phyloP scores from a whole-genome alignment of 352 stramenopile genomes.

The Phytopythium delawarense region DNA sequence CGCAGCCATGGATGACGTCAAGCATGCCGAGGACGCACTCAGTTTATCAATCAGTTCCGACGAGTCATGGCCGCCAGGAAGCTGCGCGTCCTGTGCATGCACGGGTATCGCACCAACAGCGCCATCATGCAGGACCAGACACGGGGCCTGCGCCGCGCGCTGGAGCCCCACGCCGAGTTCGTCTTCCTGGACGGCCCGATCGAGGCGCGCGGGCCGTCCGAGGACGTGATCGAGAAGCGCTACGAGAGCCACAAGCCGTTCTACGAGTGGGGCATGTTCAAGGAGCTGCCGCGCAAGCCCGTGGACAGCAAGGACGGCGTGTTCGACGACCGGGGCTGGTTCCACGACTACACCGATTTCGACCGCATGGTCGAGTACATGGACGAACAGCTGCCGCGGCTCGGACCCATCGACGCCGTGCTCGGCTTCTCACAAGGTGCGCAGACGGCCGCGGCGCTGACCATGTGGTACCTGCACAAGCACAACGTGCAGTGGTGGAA shows the following conservation, averaged over 20 bases:
- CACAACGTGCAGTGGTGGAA: slow-evolving; percentile 37
- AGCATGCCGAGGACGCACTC: slow-evolving; percentile 6
- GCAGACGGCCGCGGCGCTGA: slow-evolving; percentile 38
- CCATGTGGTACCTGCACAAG: slow-evolving; percentile 36
- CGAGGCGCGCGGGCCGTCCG: slow-evolving; percentile 33
- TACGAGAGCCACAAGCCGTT: slow-evolving; percentile 43
- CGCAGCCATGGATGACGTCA: slow-evolving; percentile 17
- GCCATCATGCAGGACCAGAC: slow-evolving; percentile 53
- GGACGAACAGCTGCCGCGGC: slow-evolving; percentile 30
- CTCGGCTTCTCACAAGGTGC: slow-evolving; percentile 69
- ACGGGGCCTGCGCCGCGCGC: slow-evolving; percentile 29
- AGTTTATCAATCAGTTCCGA: not conserved
- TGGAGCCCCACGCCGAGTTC: slow-evolving; percentile 47
- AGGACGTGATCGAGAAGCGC: slow-evolving; percentile 39
- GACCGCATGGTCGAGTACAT: slow-evolving; percentile 43
- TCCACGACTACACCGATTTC: slow-evolving; percentile 41
- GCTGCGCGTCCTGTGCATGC: slow-evolving; percentile 58
- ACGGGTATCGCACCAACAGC: slow-evolving; percentile 55
- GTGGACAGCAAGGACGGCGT: slow-evolving; percentile 17
- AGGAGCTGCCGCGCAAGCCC: slow-evolving; percentile 21
- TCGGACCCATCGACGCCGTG: slow-evolving; percentile 56
- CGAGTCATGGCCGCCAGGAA: slow-evolving; percentile 15
- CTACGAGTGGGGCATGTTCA: slow-evolving; percentile 41
- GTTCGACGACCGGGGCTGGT: slow-evolving; percentile 32
- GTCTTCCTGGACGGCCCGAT: slow-evolving; percentile 52